Evolutionary conservation across 2,329 filamentous ascomycete genomes (phyloP).

Genomic region (Beauveria sp.): DNA sequence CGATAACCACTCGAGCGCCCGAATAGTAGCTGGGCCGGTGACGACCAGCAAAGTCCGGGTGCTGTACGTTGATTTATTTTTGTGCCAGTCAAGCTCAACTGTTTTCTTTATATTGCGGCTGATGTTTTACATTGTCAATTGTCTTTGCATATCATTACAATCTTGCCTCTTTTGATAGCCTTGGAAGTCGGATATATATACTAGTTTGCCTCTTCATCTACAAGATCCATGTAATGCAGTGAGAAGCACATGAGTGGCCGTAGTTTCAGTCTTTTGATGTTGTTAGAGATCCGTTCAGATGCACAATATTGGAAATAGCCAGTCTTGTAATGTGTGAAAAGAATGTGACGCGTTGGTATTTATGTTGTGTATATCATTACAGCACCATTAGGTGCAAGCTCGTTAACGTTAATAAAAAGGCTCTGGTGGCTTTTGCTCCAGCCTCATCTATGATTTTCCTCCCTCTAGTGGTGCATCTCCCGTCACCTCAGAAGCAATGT

Average conservation of each 20-base stretch:
- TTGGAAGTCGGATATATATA: background rate
- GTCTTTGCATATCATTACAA: background rate
- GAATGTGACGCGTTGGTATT: background rate
- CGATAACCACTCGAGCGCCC: conserved; percentile 5
- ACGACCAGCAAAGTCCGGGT: conserved; percentile 7
- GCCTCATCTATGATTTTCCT: background rate
- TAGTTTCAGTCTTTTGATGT: no score
- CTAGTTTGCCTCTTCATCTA: no score
- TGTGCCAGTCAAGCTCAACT: background rate
- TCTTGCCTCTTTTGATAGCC: background rate
- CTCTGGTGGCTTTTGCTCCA: background rate
- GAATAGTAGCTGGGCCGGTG: conserved; percentile 9
- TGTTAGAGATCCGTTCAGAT: no score
- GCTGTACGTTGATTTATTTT: conserved; percentile 1
- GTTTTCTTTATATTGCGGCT: background rate
- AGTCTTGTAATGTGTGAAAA: no score
- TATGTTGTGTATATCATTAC: conserved; percentile 7
- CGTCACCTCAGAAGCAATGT: background rate
- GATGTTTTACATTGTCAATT: background rate
- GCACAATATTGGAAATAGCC: background rate
- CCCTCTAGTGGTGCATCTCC: background rate
- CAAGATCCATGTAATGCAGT: no score
- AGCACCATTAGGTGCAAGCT: conserved; percentile 1
- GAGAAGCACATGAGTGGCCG: no score
- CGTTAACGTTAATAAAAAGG: background rate